A percentile compares a stretch with the other conserved stretches of the same genome.
phyloP scores from a whole-genome alignment of 2,329 filamentous ascomycete genomes.

The Aurifilum marmelostoma region DNA sequence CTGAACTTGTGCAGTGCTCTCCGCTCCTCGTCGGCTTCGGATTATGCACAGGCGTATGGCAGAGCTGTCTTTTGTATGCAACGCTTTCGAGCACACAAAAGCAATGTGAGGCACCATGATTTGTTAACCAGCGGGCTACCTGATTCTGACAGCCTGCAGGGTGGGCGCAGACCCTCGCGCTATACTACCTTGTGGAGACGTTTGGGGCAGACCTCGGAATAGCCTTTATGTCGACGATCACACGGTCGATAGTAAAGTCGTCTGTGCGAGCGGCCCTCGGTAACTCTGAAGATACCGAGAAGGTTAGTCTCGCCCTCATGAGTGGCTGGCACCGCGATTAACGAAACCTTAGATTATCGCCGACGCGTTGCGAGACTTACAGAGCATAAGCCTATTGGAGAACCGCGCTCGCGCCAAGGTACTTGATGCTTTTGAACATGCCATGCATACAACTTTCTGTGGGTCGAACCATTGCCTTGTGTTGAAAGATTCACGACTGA shows the following conservation, averaged over 20 bases:
- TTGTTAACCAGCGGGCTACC: background rate
- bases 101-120: background rate
- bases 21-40: background rate
- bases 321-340: background rate
- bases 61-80: constrained; percentile 1
- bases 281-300: background rate
- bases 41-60: background rate
- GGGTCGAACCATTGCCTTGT: background rate
- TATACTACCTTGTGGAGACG: background rate
- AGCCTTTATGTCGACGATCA: background rate
- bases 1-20: background rate
- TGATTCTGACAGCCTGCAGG: background rate
- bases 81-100: constrained; percentile 1
- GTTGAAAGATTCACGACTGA: background rate
- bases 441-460: background rate
- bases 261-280: background rate
- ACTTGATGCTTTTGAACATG: background rate
- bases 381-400: background rate
- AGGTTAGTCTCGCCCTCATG: background rate
- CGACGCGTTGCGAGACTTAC: background rate
- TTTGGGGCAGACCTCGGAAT: constrained; percentile 1
- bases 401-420: background rate
- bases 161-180: background rate
- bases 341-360: background rate
- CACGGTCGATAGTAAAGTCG: background rate